Percentiles rank a stretch among this genome's conserved stretches.
Evolutionary conservation across 2,329 filamentous ascomycete species (phyloP).

Genomic region (Graphilbum fragrans): DNA sequence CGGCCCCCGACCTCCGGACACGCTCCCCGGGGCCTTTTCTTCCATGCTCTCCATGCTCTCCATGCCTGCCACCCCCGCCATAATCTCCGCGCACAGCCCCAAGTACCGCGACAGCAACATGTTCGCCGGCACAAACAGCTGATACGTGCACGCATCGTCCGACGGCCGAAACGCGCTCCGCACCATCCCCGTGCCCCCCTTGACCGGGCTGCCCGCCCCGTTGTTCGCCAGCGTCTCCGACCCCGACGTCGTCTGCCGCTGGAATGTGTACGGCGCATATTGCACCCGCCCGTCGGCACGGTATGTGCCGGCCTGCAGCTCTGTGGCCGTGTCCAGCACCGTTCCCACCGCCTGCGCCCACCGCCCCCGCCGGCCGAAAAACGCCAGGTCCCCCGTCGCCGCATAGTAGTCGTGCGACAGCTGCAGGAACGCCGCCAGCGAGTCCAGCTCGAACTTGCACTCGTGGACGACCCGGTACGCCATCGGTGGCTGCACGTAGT

Average conservation of each 20-base stretch:
- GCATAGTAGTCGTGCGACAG: constrained; percentile 61
- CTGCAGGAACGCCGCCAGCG: constrained; percentile 63
- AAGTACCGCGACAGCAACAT: constrained; percentile 54
- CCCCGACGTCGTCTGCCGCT: constrained; percentile 50
- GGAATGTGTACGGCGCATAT: constrained; percentile 54
- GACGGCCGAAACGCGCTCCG: constrained; percentile 69
- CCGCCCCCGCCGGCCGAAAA: constrained; percentile 46
- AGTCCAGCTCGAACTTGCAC: constrained; percentile 79
- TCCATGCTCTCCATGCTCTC: constrained; percentile 7
- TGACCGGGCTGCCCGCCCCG: constrained; percentile 62
- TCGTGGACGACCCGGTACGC: constrained; percentile 60
- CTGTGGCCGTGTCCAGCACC: constrained; percentile 49
- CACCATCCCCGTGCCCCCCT: constrained; percentile 55
- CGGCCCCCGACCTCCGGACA: no score
- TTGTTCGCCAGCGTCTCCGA: constrained; percentile 60
- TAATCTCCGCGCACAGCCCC: constrained; percentile 24
- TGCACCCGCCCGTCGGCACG: constrained; percentile 35
- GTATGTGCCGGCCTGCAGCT: constrained; percentile 56
- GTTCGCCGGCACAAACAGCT: constrained; percentile 69
- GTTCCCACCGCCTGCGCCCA: constrained; percentile 58
- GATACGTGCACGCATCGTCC: constrained; percentile 66
- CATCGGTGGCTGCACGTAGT: constrained; percentile 24
- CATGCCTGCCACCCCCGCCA: constrained; percentile 19
- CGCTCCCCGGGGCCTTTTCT: neutral
- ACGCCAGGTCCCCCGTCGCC: constrained; percentile 51